These are phyloP conservation scores for Nigrospora oryzae DNA, from an alignment of 2,329 filamentous ascomycete genomes.

Conservation along the genomic window DNA sequence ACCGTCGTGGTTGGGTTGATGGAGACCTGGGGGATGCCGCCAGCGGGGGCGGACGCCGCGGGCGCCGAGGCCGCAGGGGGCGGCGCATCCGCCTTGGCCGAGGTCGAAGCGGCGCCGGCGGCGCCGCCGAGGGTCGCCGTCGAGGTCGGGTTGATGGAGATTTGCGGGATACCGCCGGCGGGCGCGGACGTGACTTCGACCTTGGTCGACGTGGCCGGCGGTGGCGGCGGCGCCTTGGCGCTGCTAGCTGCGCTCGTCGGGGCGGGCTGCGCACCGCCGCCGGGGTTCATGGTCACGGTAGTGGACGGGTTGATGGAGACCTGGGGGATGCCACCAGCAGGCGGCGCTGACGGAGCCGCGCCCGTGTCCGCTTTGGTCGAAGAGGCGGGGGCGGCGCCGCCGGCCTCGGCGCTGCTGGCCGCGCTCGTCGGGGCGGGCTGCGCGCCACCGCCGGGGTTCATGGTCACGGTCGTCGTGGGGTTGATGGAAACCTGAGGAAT, in stretches of 20 bases:
- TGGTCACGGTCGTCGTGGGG: constrained; percentile 3
- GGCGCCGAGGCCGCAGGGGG: not conserved
- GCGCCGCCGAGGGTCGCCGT: not conserved
- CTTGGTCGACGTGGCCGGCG: not conserved
- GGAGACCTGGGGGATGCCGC: not conserved
- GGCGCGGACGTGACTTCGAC: not conserved
- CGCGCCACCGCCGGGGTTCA: not conserved
- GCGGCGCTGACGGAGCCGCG: not conserved
- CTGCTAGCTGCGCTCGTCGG: not conserved
- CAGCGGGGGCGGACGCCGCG: not conserved
- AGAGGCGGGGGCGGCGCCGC: no score
- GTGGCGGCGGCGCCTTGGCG: no score
- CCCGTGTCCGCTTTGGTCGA: no score
- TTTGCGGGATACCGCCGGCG: not conserved
- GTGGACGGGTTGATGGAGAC: not conserved
- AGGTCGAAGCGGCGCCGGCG: not conserved
- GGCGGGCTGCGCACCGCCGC: not conserved
- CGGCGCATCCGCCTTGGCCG: not conserved
- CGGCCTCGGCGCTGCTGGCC: not conserved
- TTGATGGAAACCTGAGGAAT: constrained; percentile 6
- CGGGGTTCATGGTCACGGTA: not conserved
- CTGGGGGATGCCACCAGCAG: not conserved
- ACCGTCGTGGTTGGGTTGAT: not conserved
- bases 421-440: not conserved
- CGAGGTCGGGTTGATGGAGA: not conserved